A percentile compares a stretch with the other conserved stretches of the same genome.
Conservation (phyloP, 2,329 filamentous ascomycete species). For the Apiospora kogelbergensis region DNA sequence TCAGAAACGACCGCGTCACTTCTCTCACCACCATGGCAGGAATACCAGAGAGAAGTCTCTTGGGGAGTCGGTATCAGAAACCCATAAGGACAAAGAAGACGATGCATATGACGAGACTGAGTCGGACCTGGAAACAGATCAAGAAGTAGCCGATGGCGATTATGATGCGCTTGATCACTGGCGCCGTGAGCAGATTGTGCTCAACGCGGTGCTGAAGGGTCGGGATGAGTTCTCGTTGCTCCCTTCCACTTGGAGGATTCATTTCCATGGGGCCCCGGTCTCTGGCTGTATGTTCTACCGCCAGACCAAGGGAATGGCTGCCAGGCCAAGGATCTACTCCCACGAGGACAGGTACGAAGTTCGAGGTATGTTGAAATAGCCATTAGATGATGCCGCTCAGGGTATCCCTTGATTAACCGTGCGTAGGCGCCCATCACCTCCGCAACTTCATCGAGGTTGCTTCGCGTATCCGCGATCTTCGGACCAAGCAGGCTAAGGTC, state of each 20-base stretch:
- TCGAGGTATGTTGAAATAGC: slow-evolving; percentile 24
- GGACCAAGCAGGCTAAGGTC: slow-evolving; percentile 7
- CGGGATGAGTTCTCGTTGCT: slow-evolving; percentile 30
- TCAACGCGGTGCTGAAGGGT: slow-evolving; percentile 29
- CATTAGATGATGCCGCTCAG: background rate
- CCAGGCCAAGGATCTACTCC: slow-evolving; percentile 31
- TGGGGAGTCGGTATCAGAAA: background rate
- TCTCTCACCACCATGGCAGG: background rate
- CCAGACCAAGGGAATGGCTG: slow-evolving; percentile 22
- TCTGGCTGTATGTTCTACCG: slow-evolving; percentile 30
- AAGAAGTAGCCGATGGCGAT: slow-evolving; percentile 13
- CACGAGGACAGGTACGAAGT: slow-evolving; percentile 26
- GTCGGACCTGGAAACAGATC: background rate
- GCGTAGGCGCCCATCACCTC: slow-evolving; percentile 7
- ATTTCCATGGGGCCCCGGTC: slow-evolving; percentile 30
- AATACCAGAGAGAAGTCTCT: background rate
- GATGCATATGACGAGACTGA: background rate
- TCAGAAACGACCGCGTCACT: background rate
- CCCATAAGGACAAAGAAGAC: background rate
- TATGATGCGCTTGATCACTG: slow-evolving; percentile 21
- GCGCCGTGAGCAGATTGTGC: slow-evolving; percentile 28
- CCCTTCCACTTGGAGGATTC: slow-evolving; percentile 31
- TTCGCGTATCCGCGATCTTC: slow-evolving; percentile 11
- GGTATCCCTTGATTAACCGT: background rate
- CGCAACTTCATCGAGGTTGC: background rate